Percentiles rank a stretch among this genome's conserved stretches.
Evolutionary conservation across 805 yeast species (phyloP).

Genomic region (Ogataea pilisensis): DNA sequence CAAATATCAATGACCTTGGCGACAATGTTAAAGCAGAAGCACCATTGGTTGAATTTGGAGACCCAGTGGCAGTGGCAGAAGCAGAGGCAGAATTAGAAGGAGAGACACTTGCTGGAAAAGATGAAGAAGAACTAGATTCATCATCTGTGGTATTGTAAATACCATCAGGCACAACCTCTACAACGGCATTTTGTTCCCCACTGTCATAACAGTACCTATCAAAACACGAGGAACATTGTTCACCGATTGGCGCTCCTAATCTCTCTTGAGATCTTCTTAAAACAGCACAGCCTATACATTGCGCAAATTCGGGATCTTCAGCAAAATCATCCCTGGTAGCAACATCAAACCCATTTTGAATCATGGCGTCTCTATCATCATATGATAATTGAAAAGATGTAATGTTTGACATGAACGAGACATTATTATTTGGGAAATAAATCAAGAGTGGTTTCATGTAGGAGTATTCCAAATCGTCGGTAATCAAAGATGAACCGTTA

Average conservation of each 20-base stretch:
- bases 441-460: constrained; percentile 64
- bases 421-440: constrained; percentile 67
- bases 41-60: not conserved
- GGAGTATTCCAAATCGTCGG: constrained; percentile 29
- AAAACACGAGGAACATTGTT: constrained; percentile 68
- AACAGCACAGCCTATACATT: constrained; percentile 79
- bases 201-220: constrained; percentile 54
- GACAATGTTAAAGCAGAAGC: not conserved
- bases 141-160: not conserved
- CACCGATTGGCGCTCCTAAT: constrained; percentile 46
- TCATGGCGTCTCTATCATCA: constrained; percentile 52
- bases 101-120: not conserved
- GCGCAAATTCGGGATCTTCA: constrained; percentile 58
- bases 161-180: constrained; percentile 2
- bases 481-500: constrained; percentile 50
- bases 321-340: constrained; percentile 58
- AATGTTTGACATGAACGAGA: constrained; percentile 56
- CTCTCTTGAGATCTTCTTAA: constrained; percentile 73
- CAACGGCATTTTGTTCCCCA: constrained; percentile 3
- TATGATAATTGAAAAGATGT: constrained; percentile 57
- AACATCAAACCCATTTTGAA: constrained; percentile 68
- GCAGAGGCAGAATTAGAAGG: not conserved
- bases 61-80: not conserved
- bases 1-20: not conserved
- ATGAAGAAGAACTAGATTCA: not conserved